Evolutionary conservation across 345 rosid genomes (phyloP).

Genomic region (Carallia pectinifolia): DNA sequence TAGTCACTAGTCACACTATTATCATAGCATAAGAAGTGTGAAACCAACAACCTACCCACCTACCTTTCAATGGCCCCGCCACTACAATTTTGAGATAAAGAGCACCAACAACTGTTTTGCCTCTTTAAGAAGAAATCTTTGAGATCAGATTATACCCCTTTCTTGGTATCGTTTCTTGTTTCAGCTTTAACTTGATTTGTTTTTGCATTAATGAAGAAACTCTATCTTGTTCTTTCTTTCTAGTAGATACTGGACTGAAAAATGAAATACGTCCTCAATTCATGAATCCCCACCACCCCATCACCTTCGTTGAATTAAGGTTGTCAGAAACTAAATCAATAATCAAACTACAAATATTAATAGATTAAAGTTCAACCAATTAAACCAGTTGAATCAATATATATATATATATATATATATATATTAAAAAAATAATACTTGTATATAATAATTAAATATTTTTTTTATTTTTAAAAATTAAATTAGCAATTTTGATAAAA

Average conservation of each 20-base stretch:
- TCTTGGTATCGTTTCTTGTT: neutral
- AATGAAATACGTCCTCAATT: slow-evolving; percentile 4
- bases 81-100: neutral
- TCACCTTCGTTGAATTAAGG: neutral
- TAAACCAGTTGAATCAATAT: too few relatives aligned
- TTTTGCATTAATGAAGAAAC: too few relatives aligned
- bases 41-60: slow-evolving; percentile 2
- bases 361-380: too few relatives aligned
- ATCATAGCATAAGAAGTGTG: neutral
- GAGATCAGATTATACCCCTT: too few relatives aligned
- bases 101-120: neutral
- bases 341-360: too few relatives aligned
- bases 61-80: slow-evolving; percentile 13
- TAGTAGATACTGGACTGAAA: neutral
- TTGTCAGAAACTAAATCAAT: too few relatives aligned
- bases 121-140: neutral
- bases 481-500: too few relatives aligned
- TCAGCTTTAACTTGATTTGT: neutral
- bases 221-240: neutral
- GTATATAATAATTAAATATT: neutral
- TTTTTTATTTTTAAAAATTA: too few relatives aligned
- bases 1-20: too few relatives aligned
- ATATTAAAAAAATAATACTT: too few relatives aligned
- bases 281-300: neutral
- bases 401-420: too few relatives aligned